A percentile compares a stretch with the other conserved stretches of the same genome.
These are phyloP conservation scores for Daldinia concentrica DNA, from an alignment of 495 filamentous ascomycete species.

Conservation along the genomic window DNA sequence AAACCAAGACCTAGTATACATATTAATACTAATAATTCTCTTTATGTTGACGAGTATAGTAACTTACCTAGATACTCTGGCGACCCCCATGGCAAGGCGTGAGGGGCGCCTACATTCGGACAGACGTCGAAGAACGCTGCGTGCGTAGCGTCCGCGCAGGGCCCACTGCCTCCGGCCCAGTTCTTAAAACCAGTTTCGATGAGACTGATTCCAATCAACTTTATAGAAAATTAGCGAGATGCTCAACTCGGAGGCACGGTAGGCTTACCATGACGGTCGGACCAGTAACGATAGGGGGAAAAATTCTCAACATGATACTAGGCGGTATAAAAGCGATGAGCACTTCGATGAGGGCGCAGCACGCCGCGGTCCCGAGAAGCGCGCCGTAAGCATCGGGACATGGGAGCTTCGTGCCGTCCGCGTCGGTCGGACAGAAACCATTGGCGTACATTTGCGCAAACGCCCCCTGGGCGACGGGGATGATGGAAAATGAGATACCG, in stretches of 20 bases:
- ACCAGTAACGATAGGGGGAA: constrained; percentile 90
- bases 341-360: constrained; percentile 79
- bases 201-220: constrained; percentile 72
- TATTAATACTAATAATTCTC: constrained; percentile 8
- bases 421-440: constrained; percentile 74
- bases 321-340: constrained; percentile 79
- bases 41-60: neutral
- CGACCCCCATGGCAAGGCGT: constrained; percentile 86
- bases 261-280: constrained; percentile 75
- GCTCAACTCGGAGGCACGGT: neutral
- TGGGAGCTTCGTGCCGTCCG: constrained; percentile 71
- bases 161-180: constrained; percentile 82
- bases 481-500: constrained; percentile 86
- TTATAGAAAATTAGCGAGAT: constrained; percentile 1
- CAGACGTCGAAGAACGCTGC: constrained; percentile 69
- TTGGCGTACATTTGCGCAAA: constrained; percentile 87
- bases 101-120: constrained; percentile 76
- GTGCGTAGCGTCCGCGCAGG: constrained; percentile 65
- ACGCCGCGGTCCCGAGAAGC: constrained; percentile 76
- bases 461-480: constrained; percentile 81
- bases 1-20: constrained; percentile 72
- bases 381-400: constrained; percentile 90
- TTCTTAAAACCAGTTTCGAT: constrained; percentile 80
- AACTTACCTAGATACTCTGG: constrained; percentile 76
- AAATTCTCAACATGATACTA: constrained; percentile 73